phyloP scores from a whole-genome alignment of 163 green algal species.

The Scenedesmus sp. region DNA sequence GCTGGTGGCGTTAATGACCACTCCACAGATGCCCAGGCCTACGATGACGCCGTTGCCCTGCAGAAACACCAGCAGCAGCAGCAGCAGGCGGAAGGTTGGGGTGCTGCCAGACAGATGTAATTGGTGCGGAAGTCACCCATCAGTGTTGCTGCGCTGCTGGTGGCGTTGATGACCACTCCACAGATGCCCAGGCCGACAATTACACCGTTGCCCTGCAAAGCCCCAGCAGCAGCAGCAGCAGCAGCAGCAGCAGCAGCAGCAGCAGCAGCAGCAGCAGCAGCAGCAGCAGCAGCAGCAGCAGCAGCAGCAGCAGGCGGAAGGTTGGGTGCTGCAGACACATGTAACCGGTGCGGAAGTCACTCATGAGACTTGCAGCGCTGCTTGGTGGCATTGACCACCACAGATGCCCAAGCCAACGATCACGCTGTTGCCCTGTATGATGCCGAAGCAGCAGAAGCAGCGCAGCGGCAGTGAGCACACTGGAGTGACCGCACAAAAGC shows the following conservation, averaged over 20 bases:
- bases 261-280: neutral
- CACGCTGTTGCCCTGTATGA: too few species aligned
- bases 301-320: too few species aligned
- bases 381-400: too few species aligned
- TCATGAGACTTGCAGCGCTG: too few species aligned
- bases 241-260: neutral
- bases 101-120: neutral
- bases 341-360: too few species aligned
- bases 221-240: neutral
- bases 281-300: too few species aligned
- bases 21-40: constrained; percentile 65
- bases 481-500: too few species aligned
- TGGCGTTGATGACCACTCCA: constrained; percentile 54
- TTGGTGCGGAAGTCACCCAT: constrained; percentile 37
- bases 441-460: too few species aligned
- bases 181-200: constrained; percentile 61
- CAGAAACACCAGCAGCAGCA: constrained; percentile 30
- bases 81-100: neutral
- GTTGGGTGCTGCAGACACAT: too few species aligned
- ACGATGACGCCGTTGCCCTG: constrained; percentile 57
- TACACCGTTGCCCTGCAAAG: constrained; percentile 9
- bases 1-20: constrained; percentile 58
- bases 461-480: too few species aligned
- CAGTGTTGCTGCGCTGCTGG: constrained; percentile 46
- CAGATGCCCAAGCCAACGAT: too few species aligned